Evolutionary conservation across 2,329 filamentous ascomycete species (phyloP).

Genomic region (Sordariomycetes sp.): DNA sequence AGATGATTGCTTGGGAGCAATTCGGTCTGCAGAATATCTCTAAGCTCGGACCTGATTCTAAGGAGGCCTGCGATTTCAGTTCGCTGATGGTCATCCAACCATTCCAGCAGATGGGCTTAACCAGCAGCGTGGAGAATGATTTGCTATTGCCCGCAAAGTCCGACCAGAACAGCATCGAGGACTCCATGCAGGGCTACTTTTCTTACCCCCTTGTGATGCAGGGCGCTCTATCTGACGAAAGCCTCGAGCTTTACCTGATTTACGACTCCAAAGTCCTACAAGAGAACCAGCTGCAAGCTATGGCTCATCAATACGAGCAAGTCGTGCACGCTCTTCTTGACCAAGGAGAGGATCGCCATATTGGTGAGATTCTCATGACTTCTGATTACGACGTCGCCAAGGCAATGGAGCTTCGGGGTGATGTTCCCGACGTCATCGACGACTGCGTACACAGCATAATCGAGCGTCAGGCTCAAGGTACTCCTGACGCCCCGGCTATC

Average conservation of each 20-base stretch:
- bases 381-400: neutral
- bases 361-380: neutral
- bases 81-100: constrained; percentile 3
- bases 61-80: constrained; percentile 4
- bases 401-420: neutral
- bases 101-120: constrained; percentile 2
- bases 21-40: constrained; percentile 9
- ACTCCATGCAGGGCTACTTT: constrained; percentile 6
- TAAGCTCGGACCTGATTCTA: constrained; percentile 4
- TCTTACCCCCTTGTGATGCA: constrained; percentile 6
- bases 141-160: neutral
- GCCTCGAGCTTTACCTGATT: neutral
- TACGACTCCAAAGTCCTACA: constrained; percentile 1
- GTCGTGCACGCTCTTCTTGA: neutral
- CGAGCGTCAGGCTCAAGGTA: neutral
- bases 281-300: constrained; percentile 1
- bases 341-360: neutral
- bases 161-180: neutral
- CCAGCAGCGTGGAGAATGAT: constrained; percentile 9
- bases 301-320: constrained; percentile 3
- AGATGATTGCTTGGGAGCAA: constrained; percentile 11
- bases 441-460: neutral
- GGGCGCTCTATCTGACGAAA: neutral
- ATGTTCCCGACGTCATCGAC: neutral
- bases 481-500: constrained; percentile 23